These are phyloP conservation scores for Achlya hypogyna DNA, from an alignment of 352 stramenopile species.

Conservation along the genomic window DNA sequence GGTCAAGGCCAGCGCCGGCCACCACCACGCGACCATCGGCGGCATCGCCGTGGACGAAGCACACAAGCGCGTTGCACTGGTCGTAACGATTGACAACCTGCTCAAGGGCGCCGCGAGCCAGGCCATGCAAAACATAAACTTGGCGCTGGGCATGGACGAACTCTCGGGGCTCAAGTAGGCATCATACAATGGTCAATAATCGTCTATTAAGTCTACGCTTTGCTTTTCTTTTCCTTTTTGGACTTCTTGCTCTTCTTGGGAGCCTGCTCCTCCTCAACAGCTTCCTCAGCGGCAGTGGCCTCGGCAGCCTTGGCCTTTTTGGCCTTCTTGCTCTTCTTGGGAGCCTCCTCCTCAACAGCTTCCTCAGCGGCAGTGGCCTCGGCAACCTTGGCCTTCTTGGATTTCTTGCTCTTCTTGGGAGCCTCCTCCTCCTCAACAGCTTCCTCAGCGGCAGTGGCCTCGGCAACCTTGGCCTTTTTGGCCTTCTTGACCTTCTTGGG, in stretches of 20 bases:
- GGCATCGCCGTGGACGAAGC: conserved; percentile 84
- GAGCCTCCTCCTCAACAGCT: not conserved
- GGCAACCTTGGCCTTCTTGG: conserved; percentile 15
- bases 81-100: conserved; percentile 90
- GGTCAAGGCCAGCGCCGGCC: conserved; percentile 67
- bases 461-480: conserved; percentile 17
- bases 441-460: conserved; percentile 24
- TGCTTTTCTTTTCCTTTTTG: conserved; percentile 36
- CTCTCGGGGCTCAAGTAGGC: conserved; percentile 20
- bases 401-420: conserved; percentile 3
- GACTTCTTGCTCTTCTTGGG: conserved; percentile 36
- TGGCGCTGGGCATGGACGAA: conserved; percentile 86
- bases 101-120: conserved; percentile 90
- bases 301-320: conserved; percentile 15
- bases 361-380: conserved; percentile 4
- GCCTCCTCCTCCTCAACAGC: not conserved
- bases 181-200: not conserved
- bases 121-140: conserved; percentile 92
- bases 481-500: conserved; percentile 23
- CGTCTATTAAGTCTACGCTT: conserved; percentile 15
- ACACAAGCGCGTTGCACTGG: conserved; percentile 77
- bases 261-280: not conserved
- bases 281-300: not conserved
- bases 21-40: conserved; percentile 71
- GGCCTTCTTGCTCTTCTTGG: not conserved